Evolutionary conservation across 345 rosid genomes (phyloP).

Genomic region (Boechera divaricarpa): DNA sequence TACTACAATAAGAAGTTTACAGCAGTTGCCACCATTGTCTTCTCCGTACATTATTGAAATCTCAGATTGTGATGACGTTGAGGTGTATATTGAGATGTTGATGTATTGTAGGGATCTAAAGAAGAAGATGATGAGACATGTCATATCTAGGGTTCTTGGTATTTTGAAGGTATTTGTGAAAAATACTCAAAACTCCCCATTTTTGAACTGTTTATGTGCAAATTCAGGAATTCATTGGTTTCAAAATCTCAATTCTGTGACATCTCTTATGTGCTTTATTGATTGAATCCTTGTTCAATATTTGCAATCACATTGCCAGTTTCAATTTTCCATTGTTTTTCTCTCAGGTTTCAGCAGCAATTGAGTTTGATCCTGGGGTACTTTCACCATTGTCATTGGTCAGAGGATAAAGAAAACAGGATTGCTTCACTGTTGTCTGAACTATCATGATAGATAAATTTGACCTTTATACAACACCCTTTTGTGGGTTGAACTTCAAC

Average conservation of each 20-base stretch:
- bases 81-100: constrained; percentile 93
- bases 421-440: constrained; percentile 84
- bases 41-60: constrained; percentile 85
- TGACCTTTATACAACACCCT: too few species aligned
- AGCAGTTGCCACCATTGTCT: constrained; percentile 54
- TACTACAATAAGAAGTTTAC: constrained; percentile 1
- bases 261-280: not conserved
- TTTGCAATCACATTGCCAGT: not conserved
- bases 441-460: constrained; percentile 34
- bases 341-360: constrained; percentile 88
- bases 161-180: constrained; percentile 74
- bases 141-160: constrained; percentile 83
- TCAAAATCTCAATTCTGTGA: not conserved
- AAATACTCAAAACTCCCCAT: not conserved
- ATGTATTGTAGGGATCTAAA: constrained; percentile 93
- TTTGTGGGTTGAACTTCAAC: too few species aligned
- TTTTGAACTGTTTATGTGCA: not conserved
- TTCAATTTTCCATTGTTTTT: constrained; percentile 27
- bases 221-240: not conserved
- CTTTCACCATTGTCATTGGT: constrained; percentile 77
- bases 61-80: constrained; percentile 97
- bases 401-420: constrained; percentile 95
- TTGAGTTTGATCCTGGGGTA: constrained; percentile 96
- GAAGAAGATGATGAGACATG: constrained; percentile 92
- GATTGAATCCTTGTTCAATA: not conserved